Conservation (phyloP, 441 rosid genomes). For the Geranium incanum region DNA sequence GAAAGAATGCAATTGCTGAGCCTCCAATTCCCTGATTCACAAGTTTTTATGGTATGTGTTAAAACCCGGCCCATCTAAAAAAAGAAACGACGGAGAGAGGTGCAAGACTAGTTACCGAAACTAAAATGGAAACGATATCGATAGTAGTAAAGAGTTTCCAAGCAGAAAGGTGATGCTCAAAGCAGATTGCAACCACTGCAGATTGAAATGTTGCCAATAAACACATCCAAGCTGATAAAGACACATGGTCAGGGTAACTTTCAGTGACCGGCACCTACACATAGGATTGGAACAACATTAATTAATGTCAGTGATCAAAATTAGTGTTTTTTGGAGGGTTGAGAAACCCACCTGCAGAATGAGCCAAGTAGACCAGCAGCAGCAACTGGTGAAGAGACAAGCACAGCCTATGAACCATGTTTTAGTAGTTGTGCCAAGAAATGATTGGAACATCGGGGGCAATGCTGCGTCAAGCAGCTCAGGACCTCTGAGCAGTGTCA, state of each 20-base stretch:
- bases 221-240: constrained; percentile 50
- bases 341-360: constrained; percentile 29
- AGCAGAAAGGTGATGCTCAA: no score
- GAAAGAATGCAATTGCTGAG: constrained; percentile 43
- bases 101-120: constrained; percentile 26
- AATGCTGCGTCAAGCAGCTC: constrained; percentile 34
- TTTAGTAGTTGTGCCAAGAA: constrained; percentile 26
- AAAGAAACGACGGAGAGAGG: no score
- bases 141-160: no score
- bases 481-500: constrained; percentile 57
- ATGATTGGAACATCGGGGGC: constrained; percentile 16
- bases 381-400: neutral
- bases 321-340: no score
- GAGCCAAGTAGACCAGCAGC: constrained; percentile 2
- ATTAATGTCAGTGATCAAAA: constrained; percentile 14
- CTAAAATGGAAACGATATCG: constrained; percentile 27
- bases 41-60: no score
- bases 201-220: neutral
- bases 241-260: constrained; percentile 46
- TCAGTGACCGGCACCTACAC: constrained; percentile 45
- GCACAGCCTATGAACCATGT: constrained; percentile 41
- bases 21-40: constrained; percentile 41
- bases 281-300: no score
- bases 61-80: no score
- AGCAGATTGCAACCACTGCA: no score